phyloP scores from a whole-genome alignment of 2,329 filamentous ascomycete genomes.

The Catunica adiposa region DNA sequence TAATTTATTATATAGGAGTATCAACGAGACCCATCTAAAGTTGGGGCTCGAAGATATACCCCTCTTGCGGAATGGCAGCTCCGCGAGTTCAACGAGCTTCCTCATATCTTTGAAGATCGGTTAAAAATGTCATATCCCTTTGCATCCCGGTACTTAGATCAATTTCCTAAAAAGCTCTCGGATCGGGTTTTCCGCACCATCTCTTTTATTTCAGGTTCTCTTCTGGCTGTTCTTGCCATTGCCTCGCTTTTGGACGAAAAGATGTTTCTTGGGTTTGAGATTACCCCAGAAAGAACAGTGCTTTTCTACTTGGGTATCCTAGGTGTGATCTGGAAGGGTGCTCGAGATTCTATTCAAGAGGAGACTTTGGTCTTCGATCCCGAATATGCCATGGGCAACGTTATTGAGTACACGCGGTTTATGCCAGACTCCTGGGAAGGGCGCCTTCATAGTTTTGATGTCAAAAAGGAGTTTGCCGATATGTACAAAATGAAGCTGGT shows the following conservation, averaged over 20 bases:
- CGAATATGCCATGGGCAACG: constrained; percentile 70
- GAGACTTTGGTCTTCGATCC: constrained; percentile 85
- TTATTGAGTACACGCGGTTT: constrained; percentile 87
- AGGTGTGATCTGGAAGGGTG: constrained; percentile 66
- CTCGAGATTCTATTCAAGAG: constrained; percentile 69
- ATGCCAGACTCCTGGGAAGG: constrained; percentile 77
- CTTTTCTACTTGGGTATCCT: constrained; percentile 81
- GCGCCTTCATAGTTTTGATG: constrained; percentile 82
- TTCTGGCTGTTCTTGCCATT: constrained; percentile 70
- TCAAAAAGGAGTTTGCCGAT: constrained; percentile 75
- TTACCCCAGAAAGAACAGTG: constrained; percentile 73
- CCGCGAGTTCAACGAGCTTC: constrained; percentile 91
- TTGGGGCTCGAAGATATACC: constrained; percentile 82
- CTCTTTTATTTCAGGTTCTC: constrained; percentile 71
- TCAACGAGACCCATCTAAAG: constrained; percentile 76
- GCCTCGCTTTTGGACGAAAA: constrained; percentile 82
- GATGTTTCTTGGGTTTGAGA: constrained; percentile 77
- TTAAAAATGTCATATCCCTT: constrained; percentile 91
- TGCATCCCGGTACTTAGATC: constrained; percentile 79
- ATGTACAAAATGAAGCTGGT: constrained; percentile 86
- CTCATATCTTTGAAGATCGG: constrained; percentile 77
- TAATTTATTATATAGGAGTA: constrained; percentile 49
- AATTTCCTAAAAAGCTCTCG: constrained; percentile 90
- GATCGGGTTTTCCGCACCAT: constrained; percentile 72
- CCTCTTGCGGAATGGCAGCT: constrained; percentile 96